Evolutionary conservation across 2,329 filamentous ascomycete species (phyloP).

Genomic region (Trematosphaeria pertusa): DNA sequence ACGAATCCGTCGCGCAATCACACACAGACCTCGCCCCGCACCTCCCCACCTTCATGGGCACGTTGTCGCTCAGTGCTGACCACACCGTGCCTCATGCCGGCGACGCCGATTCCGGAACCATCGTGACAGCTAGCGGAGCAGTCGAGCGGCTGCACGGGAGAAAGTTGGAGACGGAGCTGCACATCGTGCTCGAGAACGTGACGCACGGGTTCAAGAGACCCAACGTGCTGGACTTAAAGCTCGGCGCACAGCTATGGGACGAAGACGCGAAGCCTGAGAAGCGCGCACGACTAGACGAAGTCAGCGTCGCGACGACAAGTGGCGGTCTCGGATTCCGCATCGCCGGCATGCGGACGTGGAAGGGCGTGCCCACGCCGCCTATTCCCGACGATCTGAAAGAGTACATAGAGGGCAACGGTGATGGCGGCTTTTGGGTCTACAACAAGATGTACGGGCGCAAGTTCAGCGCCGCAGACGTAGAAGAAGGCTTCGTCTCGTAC

Average conservation of each 20-base stretch:
- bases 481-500: conserved; percentile 65
- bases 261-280: conserved; percentile 69
- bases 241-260: conserved; percentile 86
- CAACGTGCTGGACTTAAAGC: conserved; percentile 92
- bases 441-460: conserved; percentile 71
- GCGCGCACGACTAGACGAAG: conserved; percentile 64
- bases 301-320: conserved; percentile 66
- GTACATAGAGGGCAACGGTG: conserved; percentile 50
- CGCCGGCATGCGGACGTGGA: conserved; percentile 69
- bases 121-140: conserved; percentile 32
- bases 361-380: conserved; percentile 31
- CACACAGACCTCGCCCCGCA: conserved; percentile 78
- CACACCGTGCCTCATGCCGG: conserved; percentile 18
- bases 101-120: conserved; percentile 35
- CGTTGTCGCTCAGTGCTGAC: conserved; percentile 64
- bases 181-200: conserved; percentile 85
- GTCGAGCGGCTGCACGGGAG: conserved; percentile 58
- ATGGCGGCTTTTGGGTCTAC: conserved; percentile 64
- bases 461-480: conserved; percentile 61
- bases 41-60: conserved; percentile 87
- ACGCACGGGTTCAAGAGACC: conserved; percentile 80
- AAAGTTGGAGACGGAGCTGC: conserved; percentile 76
- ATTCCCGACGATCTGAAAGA: conserved; percentile 36
- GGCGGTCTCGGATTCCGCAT: conserved; percentile 68
- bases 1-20: conserved; percentile 71